Conservation (phyloP, 495 filamentous ascomycete species). For the Talaromyces liani region DNA sequence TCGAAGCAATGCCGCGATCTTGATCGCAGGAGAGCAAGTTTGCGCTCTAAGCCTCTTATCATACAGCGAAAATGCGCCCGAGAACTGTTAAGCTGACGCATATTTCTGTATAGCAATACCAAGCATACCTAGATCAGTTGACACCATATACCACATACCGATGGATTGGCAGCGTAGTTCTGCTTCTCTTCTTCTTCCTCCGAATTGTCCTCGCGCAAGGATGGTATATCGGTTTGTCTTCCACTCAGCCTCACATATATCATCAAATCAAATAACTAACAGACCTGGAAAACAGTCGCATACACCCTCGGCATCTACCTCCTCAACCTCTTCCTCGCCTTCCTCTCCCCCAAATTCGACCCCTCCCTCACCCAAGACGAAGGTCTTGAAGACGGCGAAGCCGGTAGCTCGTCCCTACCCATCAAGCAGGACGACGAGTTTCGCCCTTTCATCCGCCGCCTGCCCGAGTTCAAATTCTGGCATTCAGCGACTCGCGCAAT, state of each 20-base stretch:
- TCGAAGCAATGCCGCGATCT: not conserved
- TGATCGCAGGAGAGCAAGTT: not conserved
- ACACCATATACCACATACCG: constrained; percentile 82
- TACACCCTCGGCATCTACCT: constrained; percentile 99
- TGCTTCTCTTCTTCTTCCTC: constrained; percentile 74
- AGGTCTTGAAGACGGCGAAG: constrained; percentile 87
- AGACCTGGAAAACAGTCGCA: constrained; percentile 53
- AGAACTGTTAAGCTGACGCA: constrained; percentile 1
- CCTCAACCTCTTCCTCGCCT: constrained; percentile 97
- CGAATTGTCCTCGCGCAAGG: constrained; percentile 87
- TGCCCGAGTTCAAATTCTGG: constrained; percentile 99
- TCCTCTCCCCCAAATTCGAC: constrained; percentile 97
- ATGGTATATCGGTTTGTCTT: constrained; percentile 88
- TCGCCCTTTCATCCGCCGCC: constrained; percentile 87
- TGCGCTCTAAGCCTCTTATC: not conserved
- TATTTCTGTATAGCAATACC: constrained; percentile 65
- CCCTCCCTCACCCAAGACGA: constrained; percentile 92
- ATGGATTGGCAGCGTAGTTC: constrained; percentile 72
- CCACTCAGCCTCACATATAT: not conserved
- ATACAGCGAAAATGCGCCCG: not conserved
- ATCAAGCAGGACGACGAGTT: constrained; percentile 97
- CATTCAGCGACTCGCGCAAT: constrained; percentile 86
- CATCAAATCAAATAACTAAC: not conserved
- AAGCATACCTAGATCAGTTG: constrained; percentile 86
- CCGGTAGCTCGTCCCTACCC: constrained; percentile 57